Evolutionary conservation across 164 flowering plant species (phyloP).

Genomic region (Vitis vinifera): ASM3070453v1 NC_081810.1:1187001-1187500

Average conservation of each 20-base stretch:
- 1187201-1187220: slow-evolving; percentile 29
- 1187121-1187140: slow-evolving; percentile 40
- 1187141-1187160: slow-evolving; percentile 32
- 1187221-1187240: slow-evolving; percentile 41
- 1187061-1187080: slow-evolving; percentile 30
- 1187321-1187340: slow-evolving; percentile 14
- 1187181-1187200: slow-evolving; percentile 31
- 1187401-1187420: background rate
- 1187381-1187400: too few species aligned
- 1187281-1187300: background rate
- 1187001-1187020: slow-evolving; percentile 14
- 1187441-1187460: too few species aligned
- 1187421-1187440: too few species aligned
- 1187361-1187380: too few species aligned
- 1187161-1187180: slow-evolving; percentile 30
- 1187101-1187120: slow-evolving; percentile 16
- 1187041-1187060: slow-evolving; percentile 20
- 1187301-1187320: slow-evolving; percentile 15
- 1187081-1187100: slow-evolving; percentile 38
- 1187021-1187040: slow-evolving; percentile 39
- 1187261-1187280: slow-evolving; percentile 8
- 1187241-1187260: slow-evolving; percentile 21
- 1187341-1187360: too few species aligned
- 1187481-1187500: too few species aligned
- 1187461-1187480: too few species aligned